These are phyloP conservation scores for Eruca vesicaria DNA, from an alignment of 441 rosid genomes.

Conservation along the genomic window DNA sequence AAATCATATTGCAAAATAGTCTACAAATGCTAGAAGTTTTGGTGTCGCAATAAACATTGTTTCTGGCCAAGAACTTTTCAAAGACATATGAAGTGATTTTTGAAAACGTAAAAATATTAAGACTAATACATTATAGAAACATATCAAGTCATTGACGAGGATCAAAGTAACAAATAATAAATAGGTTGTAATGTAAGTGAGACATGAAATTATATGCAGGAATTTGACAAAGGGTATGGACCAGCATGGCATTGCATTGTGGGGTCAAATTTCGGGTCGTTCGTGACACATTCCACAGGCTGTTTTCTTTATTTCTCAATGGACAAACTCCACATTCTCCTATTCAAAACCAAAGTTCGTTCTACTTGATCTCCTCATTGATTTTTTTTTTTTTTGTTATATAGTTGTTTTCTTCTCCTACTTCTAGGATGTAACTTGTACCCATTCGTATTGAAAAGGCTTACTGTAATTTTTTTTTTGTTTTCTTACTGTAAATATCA, in stretches of 20 bases:
- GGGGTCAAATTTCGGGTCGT: slow-evolving; percentile 69
- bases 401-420: neutral
- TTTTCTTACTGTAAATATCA: slow-evolving; percentile 15
- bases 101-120: neutral
- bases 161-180: neutral
- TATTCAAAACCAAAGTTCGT: slow-evolving; percentile 59
- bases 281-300: slow-evolving; percentile 68
- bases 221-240: slow-evolving; percentile 68
- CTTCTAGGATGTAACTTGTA: slow-evolving; percentile 21
- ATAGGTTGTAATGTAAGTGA: slow-evolving; percentile 5
- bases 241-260: slow-evolving; percentile 85
- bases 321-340: slow-evolving; percentile 53
- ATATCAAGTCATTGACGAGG: neutral
- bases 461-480: too few species aligned
- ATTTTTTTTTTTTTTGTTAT: neutral
- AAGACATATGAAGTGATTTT: neutral
- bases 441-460: slow-evolving; percentile 5
- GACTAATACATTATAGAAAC: neutral
- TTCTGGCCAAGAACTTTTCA: too few species aligned
- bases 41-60: too few species aligned
- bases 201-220: slow-evolving; percentile 39
- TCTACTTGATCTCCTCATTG: slow-evolving; percentile 32
- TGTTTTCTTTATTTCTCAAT: slow-evolving; percentile 65
- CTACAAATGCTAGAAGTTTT: too few species aligned
- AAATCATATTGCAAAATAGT: neutral